Base-by-base conservation (phyloP, 2,329 filamentous ascomycete genomes). In the Fusarium austroafricanum region DNA sequence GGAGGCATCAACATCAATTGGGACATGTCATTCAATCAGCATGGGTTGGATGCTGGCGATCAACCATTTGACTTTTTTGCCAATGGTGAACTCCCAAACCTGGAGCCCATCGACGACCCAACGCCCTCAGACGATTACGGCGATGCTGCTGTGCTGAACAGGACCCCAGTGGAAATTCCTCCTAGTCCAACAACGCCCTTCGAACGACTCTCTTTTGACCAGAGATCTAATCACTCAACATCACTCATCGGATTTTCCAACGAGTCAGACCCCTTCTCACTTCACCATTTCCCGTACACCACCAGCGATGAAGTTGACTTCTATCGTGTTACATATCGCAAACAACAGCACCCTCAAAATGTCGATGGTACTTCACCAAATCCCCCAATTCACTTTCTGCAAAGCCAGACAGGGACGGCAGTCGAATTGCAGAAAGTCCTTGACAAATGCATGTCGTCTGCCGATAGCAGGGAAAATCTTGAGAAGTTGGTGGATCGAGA, bases 1-100 rank as follows among this genome's bases (percentile, higher is more conserved):
- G 21, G 21, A 1, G 54, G 39, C 0, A 55, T 57, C 29, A 43
- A 55, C 9, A 55, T 57, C 29, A 43, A 55, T 6, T 57, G 54
- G 54, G 29, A 43, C 12, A 9, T 55, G 0, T 18, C 54, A 20
- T 57, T 57, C 38, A 23, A 42, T 4, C 50, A 9, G 28, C 28
- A 29, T 29, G 28, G 28, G 28, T 9, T 9, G 10, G 28, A 29
- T 9, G 26, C 38, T 7, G n/a, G 47, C 6, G 33, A 52, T 2
- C 54, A 57, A 5, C 23, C 49, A 6, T 55, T 57, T 20, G 54
- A 55, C 49, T 57, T 57, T 7, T 55, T 57, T 10, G 49, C 54
- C 10, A 42, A 57, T 9, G 54, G 54, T 0, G 54, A 54, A 55
- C 28, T 57, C 0, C 54, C 54, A 5, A 29, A 35, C 2, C 17